These are phyloP conservation scores for Punica granatum DNA, from an alignment of 345 rosid genomes.

Conservation along the genomic window DNA sequence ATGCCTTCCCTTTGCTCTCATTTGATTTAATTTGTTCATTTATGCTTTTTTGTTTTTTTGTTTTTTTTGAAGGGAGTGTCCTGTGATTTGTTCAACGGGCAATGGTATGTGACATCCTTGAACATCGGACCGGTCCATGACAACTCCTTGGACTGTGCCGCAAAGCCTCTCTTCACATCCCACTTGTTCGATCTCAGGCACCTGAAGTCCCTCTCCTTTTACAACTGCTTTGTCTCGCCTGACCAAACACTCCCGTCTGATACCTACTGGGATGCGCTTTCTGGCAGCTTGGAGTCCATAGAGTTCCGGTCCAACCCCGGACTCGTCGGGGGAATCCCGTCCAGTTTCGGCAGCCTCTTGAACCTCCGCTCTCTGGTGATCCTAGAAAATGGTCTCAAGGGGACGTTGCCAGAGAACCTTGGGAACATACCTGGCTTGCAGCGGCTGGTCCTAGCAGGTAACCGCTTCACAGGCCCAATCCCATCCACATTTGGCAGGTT, in stretches of 20 bases:
- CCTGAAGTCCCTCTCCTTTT: slow-evolving; percentile 63
- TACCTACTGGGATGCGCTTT: slow-evolving; percentile 46
- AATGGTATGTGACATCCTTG: slow-evolving; percentile 74
- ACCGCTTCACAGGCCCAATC: slow-evolving; percentile 47
- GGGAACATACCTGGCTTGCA: slow-evolving; percentile 48
- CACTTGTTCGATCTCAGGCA: slow-evolving; percentile 68
- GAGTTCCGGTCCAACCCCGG: slow-evolving; percentile 81
- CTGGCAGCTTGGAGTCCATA: slow-evolving; percentile 46
- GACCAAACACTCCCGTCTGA: slow-evolving; percentile 23
- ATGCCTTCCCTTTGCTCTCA: not conserved
- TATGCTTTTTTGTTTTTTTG: not conserved
- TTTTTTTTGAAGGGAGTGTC: slow-evolving; percentile 62
- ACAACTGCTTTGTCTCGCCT: slow-evolving; percentile 55
- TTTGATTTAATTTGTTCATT: not conserved
- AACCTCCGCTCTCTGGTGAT: slow-evolving; percentile 71
- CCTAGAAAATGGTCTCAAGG: slow-evolving; percentile 60
- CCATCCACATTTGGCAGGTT: slow-evolving; percentile 47
- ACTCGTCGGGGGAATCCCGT: slow-evolving; percentile 61
- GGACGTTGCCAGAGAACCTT: slow-evolving; percentile 40
- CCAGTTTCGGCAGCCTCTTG: slow-evolving; percentile 37
- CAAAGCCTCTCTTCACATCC: slow-evolving; percentile 42
- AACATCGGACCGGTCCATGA: slow-evolving; percentile 70
- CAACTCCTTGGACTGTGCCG: slow-evolving; percentile 59
- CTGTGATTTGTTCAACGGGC: slow-evolving; percentile 68
- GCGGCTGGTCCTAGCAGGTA: slow-evolving; percentile 68